These are phyloP conservation scores for Arachis hypogaea DNA, from an alignment of 306 rosid genomes.

Conservation along the genomic window DNA sequence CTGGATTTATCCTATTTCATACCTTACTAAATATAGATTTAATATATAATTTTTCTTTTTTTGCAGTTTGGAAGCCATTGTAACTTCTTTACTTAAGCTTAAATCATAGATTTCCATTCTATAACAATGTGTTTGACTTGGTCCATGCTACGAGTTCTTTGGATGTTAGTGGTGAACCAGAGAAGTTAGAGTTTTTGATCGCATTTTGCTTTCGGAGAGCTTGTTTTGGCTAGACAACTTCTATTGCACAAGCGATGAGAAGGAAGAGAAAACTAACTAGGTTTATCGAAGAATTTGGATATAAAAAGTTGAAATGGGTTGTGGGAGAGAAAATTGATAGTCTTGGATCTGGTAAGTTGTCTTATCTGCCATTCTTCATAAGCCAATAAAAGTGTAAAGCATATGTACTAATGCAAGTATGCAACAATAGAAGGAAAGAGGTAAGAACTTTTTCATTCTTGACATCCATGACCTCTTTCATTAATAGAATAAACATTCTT, in stretches of 20 bases:
- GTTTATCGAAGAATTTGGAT: conserved; percentile 86
- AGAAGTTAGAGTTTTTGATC: conserved; percentile 77
- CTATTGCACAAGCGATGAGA: conserved; percentile 68
- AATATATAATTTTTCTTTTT: no score
- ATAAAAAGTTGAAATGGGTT: conserved; percentile 89
- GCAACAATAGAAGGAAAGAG: conserved; percentile 31
- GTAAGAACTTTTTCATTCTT: conserved; percentile 37
- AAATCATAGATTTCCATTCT: conserved; percentile 86
- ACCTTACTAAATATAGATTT: no score
- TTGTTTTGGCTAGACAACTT: conserved; percentile 94
- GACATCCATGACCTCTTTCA: background rate
- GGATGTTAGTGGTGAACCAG: conserved; percentile 69
- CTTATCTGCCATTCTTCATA: conserved; percentile 84
- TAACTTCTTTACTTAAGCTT: conserved; percentile 71
- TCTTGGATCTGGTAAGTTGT: conserved; percentile 58
- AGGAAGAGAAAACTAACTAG: conserved; percentile 66
- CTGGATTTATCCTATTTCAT: no score
- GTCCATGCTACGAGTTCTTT: conserved; percentile 63
- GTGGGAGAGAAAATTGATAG: conserved; percentile 69
- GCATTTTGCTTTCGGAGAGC: conserved; percentile 76
- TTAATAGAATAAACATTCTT: background rate
- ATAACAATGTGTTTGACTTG: conserved; percentile 88
- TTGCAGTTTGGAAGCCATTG: no score
- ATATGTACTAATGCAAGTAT: conserved; percentile 2
- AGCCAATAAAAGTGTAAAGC: conserved; percentile 73